Evolutionary conservation across 2,329 filamentous ascomycete species (phyloP), one percentile per base, ranked within the genome.

Genomic region (Claviceps maximensis): DNA sequence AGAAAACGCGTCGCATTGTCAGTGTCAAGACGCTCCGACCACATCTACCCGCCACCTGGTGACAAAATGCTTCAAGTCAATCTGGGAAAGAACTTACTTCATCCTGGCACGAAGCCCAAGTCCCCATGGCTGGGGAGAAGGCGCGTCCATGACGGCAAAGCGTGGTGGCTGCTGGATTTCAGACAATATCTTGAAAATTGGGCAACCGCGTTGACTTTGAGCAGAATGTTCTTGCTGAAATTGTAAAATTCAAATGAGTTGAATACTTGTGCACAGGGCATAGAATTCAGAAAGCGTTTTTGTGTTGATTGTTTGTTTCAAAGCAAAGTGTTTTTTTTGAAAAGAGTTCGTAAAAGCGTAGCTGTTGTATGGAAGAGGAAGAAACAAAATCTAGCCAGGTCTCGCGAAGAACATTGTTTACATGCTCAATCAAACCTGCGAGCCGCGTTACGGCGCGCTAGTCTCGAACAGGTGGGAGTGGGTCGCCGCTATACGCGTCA

Each of bases 71-170:
- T 6, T 31, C 33, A n/a, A 38, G 13, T n/a, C n/a, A 13, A n/a
- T 33, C 44, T 38, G 19, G 27, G 40, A 21, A 45, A 15, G 31
- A 53, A 53, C 58, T 54, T 56, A 58, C 57, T 36, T 56, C 27
- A 50, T 15, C 45, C 50, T 53, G 54, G 57, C 41, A 41, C 47
- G 45, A 50, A 53, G 48, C 48, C 57, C 58, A 41, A 54, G 44
- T 42, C 50, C 58, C 58, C 57, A 56, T 40, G 42, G 23, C 52
- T 55, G 57, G 57, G 45, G 55, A 49, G 55, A 44, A 45, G 49
- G 53, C 44, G 33, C 55, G 57, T 58, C 56, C 58, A 59, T 59
- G 50, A 52, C 52, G 48, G 33, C 50, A 47, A 50, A 31, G 33
- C 45, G 51, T 46, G 54, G 51, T 46, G 54, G 47, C 27, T 53